Evolutionary conservation across 2,329 filamentous ascomycete species (phyloP).

Genomic region (Orbilia quercus): DNA sequence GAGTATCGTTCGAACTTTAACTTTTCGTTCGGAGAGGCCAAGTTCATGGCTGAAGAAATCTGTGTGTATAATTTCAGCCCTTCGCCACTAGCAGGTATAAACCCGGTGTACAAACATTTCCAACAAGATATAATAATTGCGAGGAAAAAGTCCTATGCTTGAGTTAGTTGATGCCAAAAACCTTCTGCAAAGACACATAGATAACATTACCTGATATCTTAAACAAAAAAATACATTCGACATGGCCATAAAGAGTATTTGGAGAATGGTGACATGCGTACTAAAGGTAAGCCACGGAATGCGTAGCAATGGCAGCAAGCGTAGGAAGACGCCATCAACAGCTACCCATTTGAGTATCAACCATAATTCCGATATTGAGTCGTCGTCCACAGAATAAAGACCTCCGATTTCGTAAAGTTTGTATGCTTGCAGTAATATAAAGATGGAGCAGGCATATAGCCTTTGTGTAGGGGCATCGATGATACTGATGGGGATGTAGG

Average conservation of each 20-base stretch:
- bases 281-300: slow-evolving; percentile 91
- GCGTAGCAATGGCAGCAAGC: slow-evolving; percentile 83
- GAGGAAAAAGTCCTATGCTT: slow-evolving; percentile 16
- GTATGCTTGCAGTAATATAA: slow-evolving; percentile 80
- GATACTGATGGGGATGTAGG: slow-evolving; percentile 81
- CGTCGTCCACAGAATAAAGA: slow-evolving; percentile 73
- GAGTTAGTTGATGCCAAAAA: not conserved
- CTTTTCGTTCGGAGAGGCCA: slow-evolving; percentile 90
- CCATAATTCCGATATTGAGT: slow-evolving; percentile 75
- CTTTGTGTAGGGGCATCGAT: slow-evolving; percentile 92
- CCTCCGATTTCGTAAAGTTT: slow-evolving; percentile 76
- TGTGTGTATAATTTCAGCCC: slow-evolving; percentile 42
- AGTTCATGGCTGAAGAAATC: slow-evolving; percentile 91
- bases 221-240: slow-evolving; percentile 80
- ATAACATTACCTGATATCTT: slow-evolving; percentile 56
- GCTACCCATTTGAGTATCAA: slow-evolving; percentile 93
- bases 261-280: slow-evolving; percentile 76
- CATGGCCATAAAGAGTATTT: slow-evolving; percentile 68
- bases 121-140: slow-evolving; percentile 27
- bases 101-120: slow-evolving; percentile 40
- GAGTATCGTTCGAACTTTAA: slow-evolving; percentile 86
- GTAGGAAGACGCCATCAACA: slow-evolving; percentile 87
- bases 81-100: not conserved
- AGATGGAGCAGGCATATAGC: slow-evolving; percentile 85
- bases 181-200: not conserved